Evolutionary conservation across 2,329 filamentous ascomycete species (phyloP).

Genomic region (Anthostomella pinea): DNA sequence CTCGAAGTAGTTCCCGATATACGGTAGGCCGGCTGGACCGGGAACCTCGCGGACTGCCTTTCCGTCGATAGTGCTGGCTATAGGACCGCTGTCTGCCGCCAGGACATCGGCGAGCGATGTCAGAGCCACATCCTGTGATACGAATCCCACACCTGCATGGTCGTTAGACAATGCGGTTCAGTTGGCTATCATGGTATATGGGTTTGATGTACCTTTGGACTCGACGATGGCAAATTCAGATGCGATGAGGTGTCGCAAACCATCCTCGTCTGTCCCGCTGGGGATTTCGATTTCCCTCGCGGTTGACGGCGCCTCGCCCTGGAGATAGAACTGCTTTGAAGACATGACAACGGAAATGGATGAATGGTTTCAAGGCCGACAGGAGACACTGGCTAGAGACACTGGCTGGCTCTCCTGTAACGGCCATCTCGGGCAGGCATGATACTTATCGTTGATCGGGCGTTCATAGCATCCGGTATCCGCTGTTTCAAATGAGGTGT

Average conservation of each 20-base stretch:
- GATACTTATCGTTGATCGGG: too few species aligned
- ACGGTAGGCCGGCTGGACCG: constrained; percentile 45
- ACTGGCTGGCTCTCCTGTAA: too few species aligned
- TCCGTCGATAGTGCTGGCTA: constrained; percentile 48
- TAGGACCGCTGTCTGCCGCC: constrained; percentile 28
- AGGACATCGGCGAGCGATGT: constrained; percentile 35
- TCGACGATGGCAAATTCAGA: constrained; percentile 44
- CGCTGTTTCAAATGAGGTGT: too few species aligned
- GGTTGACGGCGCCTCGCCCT: constrained; percentile 38
- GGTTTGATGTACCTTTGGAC: constrained; percentile 32
- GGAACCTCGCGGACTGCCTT: constrained; percentile 47
- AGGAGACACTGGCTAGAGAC: constrained; percentile 2
- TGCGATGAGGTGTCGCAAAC: constrained; percentile 38
- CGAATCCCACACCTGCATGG: constrained; percentile 36
- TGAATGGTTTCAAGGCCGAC: constrained; percentile 1
- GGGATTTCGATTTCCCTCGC: constrained; percentile 38
- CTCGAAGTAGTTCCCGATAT: constrained; percentile 54
- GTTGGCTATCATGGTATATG: not conserved
- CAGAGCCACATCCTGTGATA: constrained; percentile 30
- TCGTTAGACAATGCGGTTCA: not conserved
- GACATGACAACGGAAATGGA: constrained; percentile 27
- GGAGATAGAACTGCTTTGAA: constrained; percentile 39
- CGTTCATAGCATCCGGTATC: too few species aligned
- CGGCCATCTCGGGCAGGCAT: too few species aligned
- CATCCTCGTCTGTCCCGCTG: constrained; percentile 33